These are phyloP conservation scores for Gossypium mustelinum DNA, from an alignment of 345 rosid species.

Conservation along the genomic window DNA sequence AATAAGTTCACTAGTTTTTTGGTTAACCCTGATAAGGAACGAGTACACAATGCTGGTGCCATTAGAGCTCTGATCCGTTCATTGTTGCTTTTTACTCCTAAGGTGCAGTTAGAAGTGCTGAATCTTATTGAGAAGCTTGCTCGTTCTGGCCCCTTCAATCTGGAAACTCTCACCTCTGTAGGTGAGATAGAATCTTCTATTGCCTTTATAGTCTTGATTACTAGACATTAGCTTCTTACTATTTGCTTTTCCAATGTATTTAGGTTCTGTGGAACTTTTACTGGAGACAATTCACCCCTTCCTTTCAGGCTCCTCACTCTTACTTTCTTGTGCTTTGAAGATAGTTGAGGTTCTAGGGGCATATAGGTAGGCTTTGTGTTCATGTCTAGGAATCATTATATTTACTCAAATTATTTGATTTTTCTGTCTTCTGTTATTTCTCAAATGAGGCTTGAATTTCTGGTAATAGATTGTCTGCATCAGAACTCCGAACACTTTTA, in stretches of 20 bases:
- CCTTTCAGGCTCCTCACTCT: slow-evolving; percentile 74
- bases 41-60: slow-evolving; percentile 89
- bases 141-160: slow-evolving; percentile 82
- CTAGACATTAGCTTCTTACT: slow-evolving; percentile 23
- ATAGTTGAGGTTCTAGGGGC: slow-evolving; percentile 97
- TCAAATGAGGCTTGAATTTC: slow-evolving; percentile 21
- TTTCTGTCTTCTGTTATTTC: slow-evolving; percentile 21
- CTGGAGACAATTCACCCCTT: slow-evolving; percentile 88
- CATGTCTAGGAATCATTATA: slow-evolving; percentile 9
- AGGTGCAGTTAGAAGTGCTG: slow-evolving; percentile 86
- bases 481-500: slow-evolving; percentile 80
- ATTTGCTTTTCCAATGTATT: slow-evolving; percentile 23
- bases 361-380: slow-evolving; percentile 52
- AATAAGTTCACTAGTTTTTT: slow-evolving; percentile 44
- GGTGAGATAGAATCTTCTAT: slow-evolving; percentile 50
- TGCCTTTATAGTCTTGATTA: slow-evolving; percentile 9
- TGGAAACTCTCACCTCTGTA: slow-evolving; percentile 86
- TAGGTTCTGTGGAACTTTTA: slow-evolving; percentile 93
- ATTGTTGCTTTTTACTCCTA: slow-evolving; percentile 86
- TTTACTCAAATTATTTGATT: slow-evolving; percentile 14
- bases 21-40: slow-evolving; percentile 68
- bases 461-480: slow-evolving; percentile 81
- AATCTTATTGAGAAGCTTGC: slow-evolving; percentile 78
- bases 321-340: slow-evolving; percentile 79
- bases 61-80: slow-evolving; percentile 77